Evolutionary conservation across 768 basidiomycete species (phyloP).

Genomic region (Tephrocybe sp.): DNA sequence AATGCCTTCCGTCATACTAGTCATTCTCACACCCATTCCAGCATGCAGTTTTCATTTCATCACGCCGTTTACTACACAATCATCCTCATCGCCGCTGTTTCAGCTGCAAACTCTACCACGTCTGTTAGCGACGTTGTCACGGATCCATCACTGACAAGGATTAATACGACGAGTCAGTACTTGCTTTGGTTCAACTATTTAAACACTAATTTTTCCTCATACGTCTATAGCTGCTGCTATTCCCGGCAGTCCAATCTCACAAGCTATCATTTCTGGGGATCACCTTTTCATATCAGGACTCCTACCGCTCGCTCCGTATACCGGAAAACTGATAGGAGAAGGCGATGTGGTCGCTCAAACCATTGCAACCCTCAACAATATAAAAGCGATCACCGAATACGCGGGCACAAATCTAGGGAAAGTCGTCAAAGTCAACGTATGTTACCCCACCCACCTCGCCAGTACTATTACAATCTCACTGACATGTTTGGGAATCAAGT

Average conservation of each 20-base stretch:
- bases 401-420: slow-evolving; percentile 10
- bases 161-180: neutral
- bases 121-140: neutral
- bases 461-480: too few relatives aligned
- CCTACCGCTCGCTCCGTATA: slow-evolving; percentile 9
- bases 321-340: slow-evolving; percentile 5
- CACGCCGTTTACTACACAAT: neutral
- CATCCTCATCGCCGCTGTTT: neutral
- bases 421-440: slow-evolving; percentile 13
- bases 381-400: slow-evolving; percentile 7
- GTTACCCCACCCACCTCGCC: neutral
- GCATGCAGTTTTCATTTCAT: neutral
- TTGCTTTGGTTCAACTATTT: neutral
- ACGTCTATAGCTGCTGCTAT: slow-evolving; percentile 8
- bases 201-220: neutral
- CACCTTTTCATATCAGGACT: slow-evolving; percentile 15
- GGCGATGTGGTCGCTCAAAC: slow-evolving; percentile 9
- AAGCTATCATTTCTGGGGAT: slow-evolving; percentile 10
- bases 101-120: neutral
- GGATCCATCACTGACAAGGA: neutral
- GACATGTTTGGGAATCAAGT: neutral
- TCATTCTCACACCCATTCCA: neutral
- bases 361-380: slow-evolving; percentile 2
- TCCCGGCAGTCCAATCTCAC: slow-evolving; percentile 12
- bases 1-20: neutral